Percentiles rank a stretch among this genome's conserved stretches.
These are phyloP conservation scores for Lactuca saligna DNA, from an alignment of 129 eudicot species.

Conservation along the genomic window DNA sequence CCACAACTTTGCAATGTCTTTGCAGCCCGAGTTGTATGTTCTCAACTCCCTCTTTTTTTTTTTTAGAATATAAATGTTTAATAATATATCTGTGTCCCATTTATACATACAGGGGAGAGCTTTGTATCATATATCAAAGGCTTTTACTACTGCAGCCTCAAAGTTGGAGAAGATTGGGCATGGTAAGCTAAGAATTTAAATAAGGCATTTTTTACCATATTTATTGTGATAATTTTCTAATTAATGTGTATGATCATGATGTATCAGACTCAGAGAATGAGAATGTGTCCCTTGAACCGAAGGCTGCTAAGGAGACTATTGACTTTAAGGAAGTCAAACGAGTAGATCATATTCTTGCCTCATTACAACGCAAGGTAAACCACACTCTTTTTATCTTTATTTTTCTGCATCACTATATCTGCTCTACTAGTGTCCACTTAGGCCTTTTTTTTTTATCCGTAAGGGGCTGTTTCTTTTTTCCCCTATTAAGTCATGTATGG, in stretches of 20 bases:
- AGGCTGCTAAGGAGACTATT: slow-evolving; percentile 69
- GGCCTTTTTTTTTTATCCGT: too few relatives aligned
- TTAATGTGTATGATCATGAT: not conserved
- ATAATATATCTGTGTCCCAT: too few relatives aligned
- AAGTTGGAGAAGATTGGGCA: slow-evolving; percentile 90
- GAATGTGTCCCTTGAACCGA: slow-evolving; percentile 43
- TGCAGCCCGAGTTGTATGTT: slow-evolving; percentile 85
- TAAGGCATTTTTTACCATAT: not conserved
- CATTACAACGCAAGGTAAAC: slow-evolving; percentile 80
- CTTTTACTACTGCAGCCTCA: slow-evolving; percentile 79
- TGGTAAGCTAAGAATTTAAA: slow-evolving; percentile 43
- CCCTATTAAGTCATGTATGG: too few relatives aligned
- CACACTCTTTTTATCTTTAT: not conserved
- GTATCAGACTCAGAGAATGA: slow-evolving; percentile 64
- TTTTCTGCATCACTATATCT: not conserved
- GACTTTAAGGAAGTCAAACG: slow-evolving; percentile 81
- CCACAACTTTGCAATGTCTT: slow-evolving; percentile 96
- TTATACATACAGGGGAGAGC: slow-evolving; percentile 70
- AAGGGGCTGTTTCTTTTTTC: too few relatives aligned
- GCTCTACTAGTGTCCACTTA: not conserved
- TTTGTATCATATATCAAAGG: slow-evolving; percentile 77
- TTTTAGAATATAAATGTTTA: not conserved
- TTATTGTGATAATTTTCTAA: not conserved
- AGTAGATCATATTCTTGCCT: slow-evolving; percentile 77
- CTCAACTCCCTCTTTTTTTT: not conserved